Evolutionary conservation across 2,329 filamentous ascomycete genomes (phyloP).

Genomic region (Ophiostoma sp.): DNA sequence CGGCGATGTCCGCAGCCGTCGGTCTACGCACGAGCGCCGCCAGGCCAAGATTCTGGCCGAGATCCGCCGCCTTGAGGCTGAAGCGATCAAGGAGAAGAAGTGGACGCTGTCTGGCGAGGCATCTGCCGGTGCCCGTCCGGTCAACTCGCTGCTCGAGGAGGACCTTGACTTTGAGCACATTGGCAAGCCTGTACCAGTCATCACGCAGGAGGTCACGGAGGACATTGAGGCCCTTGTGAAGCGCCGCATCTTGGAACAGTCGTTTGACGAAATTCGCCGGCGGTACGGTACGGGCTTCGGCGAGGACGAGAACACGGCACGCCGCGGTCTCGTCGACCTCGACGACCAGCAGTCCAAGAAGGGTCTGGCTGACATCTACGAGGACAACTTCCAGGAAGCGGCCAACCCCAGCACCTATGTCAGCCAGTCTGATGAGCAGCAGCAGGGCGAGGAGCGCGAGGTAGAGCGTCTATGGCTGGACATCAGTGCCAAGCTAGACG

Average conservation of each 20-base stretch:
- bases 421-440: constrained; percentile 74
- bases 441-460: constrained; percentile 75
- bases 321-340: constrained; percentile 70
- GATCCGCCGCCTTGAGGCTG: constrained; percentile 84
- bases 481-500: constrained; percentile 73
- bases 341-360: constrained; percentile 85
- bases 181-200: constrained; percentile 89
- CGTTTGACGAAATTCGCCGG: constrained; percentile 87
- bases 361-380: constrained; percentile 86
- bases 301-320: constrained; percentile 45
- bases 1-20: constrained; percentile 64
- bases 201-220: constrained; percentile 85
- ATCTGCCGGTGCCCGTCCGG: constrained; percentile 69
- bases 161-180: constrained; percentile 93
- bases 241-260: constrained; percentile 76
- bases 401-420: constrained; percentile 73
- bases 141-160: constrained; percentile 90
- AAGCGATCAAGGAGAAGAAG: constrained; percentile 80
- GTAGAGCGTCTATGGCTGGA: constrained; percentile 79
- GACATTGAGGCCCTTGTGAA: constrained; percentile 93
- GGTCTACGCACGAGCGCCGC: constrained; percentile 78
- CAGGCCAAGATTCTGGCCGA: constrained; percentile 83
- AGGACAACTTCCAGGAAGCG: constrained; percentile 78
- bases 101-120: constrained; percentile 92
- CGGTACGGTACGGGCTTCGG: constrained; percentile 61